phyloP scores from a whole-genome alignment of 202 grass and related monocot genomes.

The Setaria italica region DNA sequence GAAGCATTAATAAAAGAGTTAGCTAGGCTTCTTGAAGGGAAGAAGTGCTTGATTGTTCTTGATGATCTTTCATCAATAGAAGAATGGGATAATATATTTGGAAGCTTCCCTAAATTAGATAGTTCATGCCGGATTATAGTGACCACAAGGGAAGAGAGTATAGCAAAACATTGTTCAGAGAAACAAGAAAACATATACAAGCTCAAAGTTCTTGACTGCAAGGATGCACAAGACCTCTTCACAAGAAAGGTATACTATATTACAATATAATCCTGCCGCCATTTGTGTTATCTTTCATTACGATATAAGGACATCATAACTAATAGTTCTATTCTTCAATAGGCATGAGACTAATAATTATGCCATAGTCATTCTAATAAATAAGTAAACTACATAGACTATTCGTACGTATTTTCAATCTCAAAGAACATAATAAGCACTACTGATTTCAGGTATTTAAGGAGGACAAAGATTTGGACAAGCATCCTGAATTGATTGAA shows the following conservation, averaged over 20 bases:
- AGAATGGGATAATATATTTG: neutral
- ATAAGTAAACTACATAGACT: too few species aligned
- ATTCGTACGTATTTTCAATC: too few species aligned
- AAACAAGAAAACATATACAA: slow-evolving; percentile 9
- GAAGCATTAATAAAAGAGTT: neutral
- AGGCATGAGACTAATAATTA: too few species aligned
- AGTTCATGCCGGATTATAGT: neutral
- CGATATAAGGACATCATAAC: too few species aligned
- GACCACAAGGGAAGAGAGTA: slow-evolving; percentile 28
- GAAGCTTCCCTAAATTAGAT: neutral
- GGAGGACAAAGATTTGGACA: too few species aligned
- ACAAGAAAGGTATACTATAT: neutral
- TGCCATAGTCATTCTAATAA: too few species aligned
- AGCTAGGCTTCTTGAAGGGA: neutral
- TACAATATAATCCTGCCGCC: too few species aligned
- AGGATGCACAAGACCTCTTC: slow-evolving; percentile 4
- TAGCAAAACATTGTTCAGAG: neutral
- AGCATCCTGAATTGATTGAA: neutral
- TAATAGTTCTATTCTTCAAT: too few species aligned
- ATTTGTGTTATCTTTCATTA: too few species aligned
- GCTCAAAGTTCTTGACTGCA: neutral
- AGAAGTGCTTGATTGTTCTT: neutral
- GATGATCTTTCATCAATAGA: slow-evolving; percentile 3
- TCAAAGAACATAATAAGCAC: too few species aligned
- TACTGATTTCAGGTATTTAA: too few species aligned